Percentiles rank a stretch among this genome's conserved stretches.
phyloP scores from a whole-genome alignment of 768 basidiomycete genomes.

The Crassisporium funariophilum region DNA sequence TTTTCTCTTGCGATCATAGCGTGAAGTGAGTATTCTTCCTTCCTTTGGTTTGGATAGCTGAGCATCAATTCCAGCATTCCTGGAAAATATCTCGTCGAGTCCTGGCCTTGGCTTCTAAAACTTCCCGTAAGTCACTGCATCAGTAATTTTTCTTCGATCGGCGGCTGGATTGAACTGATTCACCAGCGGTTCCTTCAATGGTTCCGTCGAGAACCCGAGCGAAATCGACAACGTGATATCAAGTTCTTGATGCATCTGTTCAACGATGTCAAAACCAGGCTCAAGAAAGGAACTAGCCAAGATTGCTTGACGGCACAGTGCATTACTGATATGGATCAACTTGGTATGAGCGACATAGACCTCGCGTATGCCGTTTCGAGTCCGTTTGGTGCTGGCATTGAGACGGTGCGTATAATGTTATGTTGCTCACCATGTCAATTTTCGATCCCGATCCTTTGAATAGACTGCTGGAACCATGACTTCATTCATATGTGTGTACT shows the following conservation, averaged over 20 bases:
- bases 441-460: neutral
- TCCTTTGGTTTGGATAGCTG: neutral
- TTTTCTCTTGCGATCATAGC: slow-evolving; percentile 13
- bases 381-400: slow-evolving; percentile 50
- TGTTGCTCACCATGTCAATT: neutral
- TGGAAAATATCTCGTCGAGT: slow-evolving; percentile 51
- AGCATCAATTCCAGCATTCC: slow-evolving; percentile 36
- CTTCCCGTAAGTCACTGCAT: slow-evolving; percentile 35
- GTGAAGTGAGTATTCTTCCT: slow-evolving; percentile 30
- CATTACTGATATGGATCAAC: slow-evolving; percentile 35
- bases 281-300: slow-evolving; percentile 38
- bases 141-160: too few species aligned
- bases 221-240: slow-evolving; percentile 38
- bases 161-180: too few species aligned
- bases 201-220: slow-evolving; percentile 44
- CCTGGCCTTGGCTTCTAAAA: slow-evolving; percentile 48
- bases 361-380: slow-evolving; percentile 46
- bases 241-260: slow-evolving; percentile 40
- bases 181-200: slow-evolving; percentile 40
- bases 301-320: slow-evolving; percentile 44
- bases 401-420: slow-evolving; percentile 39
- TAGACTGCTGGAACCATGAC: slow-evolving; percentile 35
- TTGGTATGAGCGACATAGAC: slow-evolving; percentile 43
- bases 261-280: slow-evolving; percentile 44
- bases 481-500: slow-evolving; percentile 34